Evolutionary conservation across 2,329 filamentous ascomycete genomes (phyloP).

Genomic region (Ophiosphaerella herpotricha): DNA sequence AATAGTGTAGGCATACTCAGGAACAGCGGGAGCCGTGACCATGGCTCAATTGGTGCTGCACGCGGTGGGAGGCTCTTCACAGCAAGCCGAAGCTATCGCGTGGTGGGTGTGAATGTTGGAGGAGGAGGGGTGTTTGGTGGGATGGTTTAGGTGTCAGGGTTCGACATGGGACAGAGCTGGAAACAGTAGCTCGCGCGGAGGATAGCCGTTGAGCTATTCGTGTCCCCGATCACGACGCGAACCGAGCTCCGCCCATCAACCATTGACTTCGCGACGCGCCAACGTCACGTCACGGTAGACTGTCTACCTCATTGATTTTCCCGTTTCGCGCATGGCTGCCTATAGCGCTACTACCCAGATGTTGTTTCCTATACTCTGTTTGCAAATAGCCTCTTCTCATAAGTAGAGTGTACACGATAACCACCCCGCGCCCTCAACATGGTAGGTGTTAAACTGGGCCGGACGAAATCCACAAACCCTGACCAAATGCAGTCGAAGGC

Average conservation of each 20-base stretch:
- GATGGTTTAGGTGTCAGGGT: constrained; percentile 15
- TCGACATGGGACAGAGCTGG: constrained; percentile 21
- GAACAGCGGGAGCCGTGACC: constrained; percentile 49
- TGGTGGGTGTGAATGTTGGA: constrained; percentile 11
- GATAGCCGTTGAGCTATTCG: constrained; percentile 12
- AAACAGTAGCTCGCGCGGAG: constrained; percentile 22
- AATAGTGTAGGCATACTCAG: constrained; percentile 45
- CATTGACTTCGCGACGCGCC: constrained; percentile 11
- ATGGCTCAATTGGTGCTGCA: constrained; percentile 42
- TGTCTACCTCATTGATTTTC: not conserved
- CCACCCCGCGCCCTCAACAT: constrained; percentile 17
- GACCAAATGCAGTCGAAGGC: constrained; percentile 34
- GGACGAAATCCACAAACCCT: not conserved
- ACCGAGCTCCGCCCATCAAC: not conserved
- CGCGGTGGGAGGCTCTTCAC: constrained; percentile 12
- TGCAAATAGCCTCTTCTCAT: constrained; percentile 6
- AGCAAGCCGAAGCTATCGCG: constrained; percentile 7
- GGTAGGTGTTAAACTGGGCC: constrained; percentile 20
- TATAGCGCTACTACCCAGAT: constrained; percentile 8
- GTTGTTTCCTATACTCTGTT: constrained; percentile 6
- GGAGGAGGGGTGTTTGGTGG: constrained; percentile 15
- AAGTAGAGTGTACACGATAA: not conserved
- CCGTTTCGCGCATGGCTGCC: constrained; percentile 7
- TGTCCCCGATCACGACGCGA: constrained; percentile 2
- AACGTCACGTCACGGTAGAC: constrained; percentile 7